A percentile compares a stretch with the other conserved stretches of the same genome.
phyloP scores from a whole-genome alignment of 73 alveolate genomes.

The Tetrahymena borealis region DNA sequence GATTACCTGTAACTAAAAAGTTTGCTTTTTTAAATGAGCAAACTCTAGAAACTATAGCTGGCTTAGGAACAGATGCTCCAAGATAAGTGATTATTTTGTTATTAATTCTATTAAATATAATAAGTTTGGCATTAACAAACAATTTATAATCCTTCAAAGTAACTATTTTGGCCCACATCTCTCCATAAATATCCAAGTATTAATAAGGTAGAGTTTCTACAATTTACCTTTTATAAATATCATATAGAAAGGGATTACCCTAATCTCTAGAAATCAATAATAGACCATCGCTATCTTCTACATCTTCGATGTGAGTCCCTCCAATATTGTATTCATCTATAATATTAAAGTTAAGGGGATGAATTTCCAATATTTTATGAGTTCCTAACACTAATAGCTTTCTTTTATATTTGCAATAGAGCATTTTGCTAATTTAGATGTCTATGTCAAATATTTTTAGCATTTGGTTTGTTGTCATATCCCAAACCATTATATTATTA shows the following conservation, averaged over 20 bases:
- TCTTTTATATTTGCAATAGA: not conserved
- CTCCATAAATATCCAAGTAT: not conserved
- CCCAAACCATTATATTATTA: not conserved
- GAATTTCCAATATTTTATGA: not conserved
- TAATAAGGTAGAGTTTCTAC: not conserved
- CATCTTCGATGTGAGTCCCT: not conserved
- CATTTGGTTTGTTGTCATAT: not conserved
- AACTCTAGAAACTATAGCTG: not conserved
- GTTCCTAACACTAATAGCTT: not conserved
- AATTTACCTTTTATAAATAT: not conserved
- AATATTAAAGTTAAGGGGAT: not conserved
- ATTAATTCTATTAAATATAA: not conserved
- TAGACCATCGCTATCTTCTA: not conserved
- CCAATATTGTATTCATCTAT: not conserved
- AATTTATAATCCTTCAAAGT: not conserved
- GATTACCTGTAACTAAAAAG: not conserved
- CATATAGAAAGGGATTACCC: not conserved
- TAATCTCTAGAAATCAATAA: not conserved
- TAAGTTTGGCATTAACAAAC: not conserved
- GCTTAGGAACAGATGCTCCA: not conserved
- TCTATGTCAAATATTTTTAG: not conserved
- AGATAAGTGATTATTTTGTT: not conserved
- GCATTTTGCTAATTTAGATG: not conserved
- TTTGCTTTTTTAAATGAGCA: not conserved
- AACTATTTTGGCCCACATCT: not conserved